phyloP scores from a whole-genome alignment of 345 rosid species.

The Bruguiera gymnorhiza region DNA sequence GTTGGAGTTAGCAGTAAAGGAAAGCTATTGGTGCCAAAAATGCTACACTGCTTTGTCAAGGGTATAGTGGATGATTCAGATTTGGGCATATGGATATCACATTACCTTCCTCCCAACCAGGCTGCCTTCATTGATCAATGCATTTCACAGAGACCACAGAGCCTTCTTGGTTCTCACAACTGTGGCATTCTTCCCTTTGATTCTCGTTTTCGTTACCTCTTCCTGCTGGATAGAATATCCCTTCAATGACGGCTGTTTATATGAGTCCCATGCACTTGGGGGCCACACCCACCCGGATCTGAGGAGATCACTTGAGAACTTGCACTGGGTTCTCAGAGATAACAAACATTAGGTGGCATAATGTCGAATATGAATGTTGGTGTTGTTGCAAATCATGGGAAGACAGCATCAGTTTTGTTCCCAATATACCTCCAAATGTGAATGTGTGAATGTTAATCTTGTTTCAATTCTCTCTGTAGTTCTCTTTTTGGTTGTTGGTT shows the following conservation, averaged over 20 bases:
- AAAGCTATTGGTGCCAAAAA: slow-evolving; percentile 73
- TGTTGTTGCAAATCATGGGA: too few species aligned
- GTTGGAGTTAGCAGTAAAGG: slow-evolving; percentile 85
- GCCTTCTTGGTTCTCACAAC: slow-evolving; percentile 64
- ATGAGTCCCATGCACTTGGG: background rate
- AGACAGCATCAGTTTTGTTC: too few species aligned
- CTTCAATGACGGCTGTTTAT: slow-evolving; percentile 18
- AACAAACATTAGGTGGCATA: too few species aligned
- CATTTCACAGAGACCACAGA: slow-evolving; percentile 62
- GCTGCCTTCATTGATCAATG: slow-evolving; percentile 81
- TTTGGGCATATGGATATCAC: slow-evolving; percentile 79
- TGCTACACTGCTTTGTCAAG: slow-evolving; percentile 77
- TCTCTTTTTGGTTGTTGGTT: too few species aligned
- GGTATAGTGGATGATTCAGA: slow-evolving; percentile 64
- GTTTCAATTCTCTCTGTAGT: too few species aligned
- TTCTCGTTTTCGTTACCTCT: slow-evolving; percentile 76
- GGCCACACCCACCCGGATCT: too few species aligned
- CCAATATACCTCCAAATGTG: too few species aligned
- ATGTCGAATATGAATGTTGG: too few species aligned
- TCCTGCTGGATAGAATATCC: slow-evolving; percentile 46
- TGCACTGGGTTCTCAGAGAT: background rate
- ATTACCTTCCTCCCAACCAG: slow-evolving; percentile 68
- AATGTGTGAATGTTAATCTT: too few species aligned
- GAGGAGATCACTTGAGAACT: background rate
- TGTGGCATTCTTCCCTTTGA: slow-evolving; percentile 76